Evolutionary conservation across 2,329 filamentous ascomycete genomes (phyloP).

Genomic region (Neodidymelliopsis sp.): DNA sequence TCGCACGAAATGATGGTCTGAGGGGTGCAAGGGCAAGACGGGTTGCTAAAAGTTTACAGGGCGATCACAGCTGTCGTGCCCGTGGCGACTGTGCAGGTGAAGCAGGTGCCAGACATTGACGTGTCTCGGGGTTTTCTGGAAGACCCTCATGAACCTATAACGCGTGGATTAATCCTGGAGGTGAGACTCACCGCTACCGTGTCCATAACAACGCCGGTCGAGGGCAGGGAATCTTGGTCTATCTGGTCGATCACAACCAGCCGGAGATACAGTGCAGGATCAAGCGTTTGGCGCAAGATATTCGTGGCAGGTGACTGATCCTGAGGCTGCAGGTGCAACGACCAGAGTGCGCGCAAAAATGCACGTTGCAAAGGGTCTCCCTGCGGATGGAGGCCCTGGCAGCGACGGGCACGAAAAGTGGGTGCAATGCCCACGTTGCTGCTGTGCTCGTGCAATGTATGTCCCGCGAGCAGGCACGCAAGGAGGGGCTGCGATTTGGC

Average conservation of each 20-base stretch:
- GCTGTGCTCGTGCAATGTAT: constrained; percentile 17
- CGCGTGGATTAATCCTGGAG: constrained; percentile 14
- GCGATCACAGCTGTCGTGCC: constrained; percentile 35
- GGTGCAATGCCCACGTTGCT: constrained; percentile 17
- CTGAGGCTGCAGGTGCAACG: constrained; percentile 16
- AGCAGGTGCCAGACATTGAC: constrained; percentile 26
- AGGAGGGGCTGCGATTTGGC: constrained; percentile 14
- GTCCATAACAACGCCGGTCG: constrained; percentile 17
- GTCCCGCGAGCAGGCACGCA: constrained; percentile 11
- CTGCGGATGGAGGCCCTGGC: constrained; percentile 3
- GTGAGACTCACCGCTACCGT: constrained; percentile 26
- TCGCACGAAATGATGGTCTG: constrained; percentile 20
- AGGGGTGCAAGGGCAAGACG: constrained; percentile 11
- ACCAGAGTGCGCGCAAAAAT: constrained; percentile 7
- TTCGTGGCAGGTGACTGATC: constrained; percentile 14
- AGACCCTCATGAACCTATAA: constrained; percentile 13
- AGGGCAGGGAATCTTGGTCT: constrained; percentile 9
- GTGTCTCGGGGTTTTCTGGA: constrained; percentile 21
- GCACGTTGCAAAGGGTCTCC: constrained; percentile 13
- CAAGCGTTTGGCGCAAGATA: constrained; percentile 13
- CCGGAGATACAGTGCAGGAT: constrained; percentile 15
- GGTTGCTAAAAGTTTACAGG: constrained; percentile 16
- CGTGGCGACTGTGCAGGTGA: constrained; percentile 17
- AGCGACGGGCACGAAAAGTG: constrained; percentile 11
- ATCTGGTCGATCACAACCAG: constrained; percentile 13